Evolutionary conservation across 164 flowering plant species (phyloP), one percentile per base, ranked within the genome.

Genomic region (Platanus orientalis): DNA sequence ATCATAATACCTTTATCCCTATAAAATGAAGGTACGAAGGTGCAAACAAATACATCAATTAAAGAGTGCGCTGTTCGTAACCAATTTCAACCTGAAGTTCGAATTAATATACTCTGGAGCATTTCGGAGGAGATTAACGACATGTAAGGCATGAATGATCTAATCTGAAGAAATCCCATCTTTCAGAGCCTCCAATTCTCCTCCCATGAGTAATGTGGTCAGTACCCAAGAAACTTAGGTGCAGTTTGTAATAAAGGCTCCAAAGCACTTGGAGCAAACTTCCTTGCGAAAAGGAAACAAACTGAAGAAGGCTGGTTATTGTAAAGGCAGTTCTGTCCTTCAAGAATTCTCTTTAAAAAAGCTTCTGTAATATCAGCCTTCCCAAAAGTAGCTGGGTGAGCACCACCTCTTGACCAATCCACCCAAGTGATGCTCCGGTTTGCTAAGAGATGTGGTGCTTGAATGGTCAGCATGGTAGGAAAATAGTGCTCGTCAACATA

Each of bases 371-470:
- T 63, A 50, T 80, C 83, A 1, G 60, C 39, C 57, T 58, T 61
- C 27, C 79, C 81, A 53, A 78, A 80, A 4, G 78, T 77, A 14
- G 79, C 81, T 0, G 83, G 83, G 48, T 80, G 83, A 54, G 79
- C 57, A 4, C 83, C 83, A 4, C 83, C 83, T 34, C 80, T 71
- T 29, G 83, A 77, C 83, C 83, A 80, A 30, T 80, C 83, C 24
- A 71, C 78, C 83, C 83, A 80, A 12, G 83, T 80, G 39, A 78
- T 3, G 68, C 74, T 80, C 65, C 83, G 60, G 48, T 80, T 78
- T 7, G 83, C 83, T 9, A 78, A 20, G 6, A 54, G 56, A 40
- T 53, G 7, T 11, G 74, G 42, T 1, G 72, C 61, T 59, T 57
- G 53, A 21, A 80, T 77, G 50, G 73, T 65, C 14, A 80, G 32